Evolutionary conservation across 2,329 filamentous ascomycete species (phyloP), one percentile per base, ranked within the genome.

Genomic region (Coleophoma cylindrospora): DNA sequence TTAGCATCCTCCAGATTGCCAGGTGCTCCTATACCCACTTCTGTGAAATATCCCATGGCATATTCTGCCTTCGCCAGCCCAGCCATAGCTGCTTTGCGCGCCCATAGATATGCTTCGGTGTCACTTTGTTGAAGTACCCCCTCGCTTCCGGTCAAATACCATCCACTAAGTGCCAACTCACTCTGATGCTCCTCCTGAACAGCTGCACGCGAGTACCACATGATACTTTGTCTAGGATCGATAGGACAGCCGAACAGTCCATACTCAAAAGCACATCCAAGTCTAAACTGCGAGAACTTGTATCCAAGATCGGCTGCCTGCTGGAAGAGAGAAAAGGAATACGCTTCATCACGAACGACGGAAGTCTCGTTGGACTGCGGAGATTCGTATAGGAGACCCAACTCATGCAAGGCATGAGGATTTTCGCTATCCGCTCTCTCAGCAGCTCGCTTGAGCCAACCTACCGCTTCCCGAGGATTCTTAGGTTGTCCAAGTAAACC

Each of bases 11-110:
- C 94, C 60, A 96, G 63, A 66, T 92, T 95, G 9, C 87, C 83
- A 14, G 86, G 77, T 56, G 89, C 84, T 32, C 94, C 94, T 60
- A 99, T 97, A 12, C 94, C 94, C 45, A 94, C 86, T 69, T 99
- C 94, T 1, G 89, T 95, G 65, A 95, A 96, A 70, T 97, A 96
- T 0, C 94, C 94, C 87, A 99, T 96, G 0, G 92, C 94, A 70
- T 96, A 97, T 71, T 97, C 89, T 0, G 94, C 94, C 74, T 97
- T 99, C 8, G 90, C 84, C 36, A 96, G 71, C 3, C 92, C 91
- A 3, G 90, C 87, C 56, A 85, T 82, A 0, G 94, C 94, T 2
- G 94, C 92, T 70, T 96, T 97, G 19, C 92, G 79, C 11, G 94
- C 92, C 94, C 94, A 99, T 2, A 99, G 79, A 66, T 96, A 99